Evolutionary conservation across 148 eudicot species (phyloP), one percentile per base, ranked within the genome.

Genomic region (Cornus kousa): DNA sequence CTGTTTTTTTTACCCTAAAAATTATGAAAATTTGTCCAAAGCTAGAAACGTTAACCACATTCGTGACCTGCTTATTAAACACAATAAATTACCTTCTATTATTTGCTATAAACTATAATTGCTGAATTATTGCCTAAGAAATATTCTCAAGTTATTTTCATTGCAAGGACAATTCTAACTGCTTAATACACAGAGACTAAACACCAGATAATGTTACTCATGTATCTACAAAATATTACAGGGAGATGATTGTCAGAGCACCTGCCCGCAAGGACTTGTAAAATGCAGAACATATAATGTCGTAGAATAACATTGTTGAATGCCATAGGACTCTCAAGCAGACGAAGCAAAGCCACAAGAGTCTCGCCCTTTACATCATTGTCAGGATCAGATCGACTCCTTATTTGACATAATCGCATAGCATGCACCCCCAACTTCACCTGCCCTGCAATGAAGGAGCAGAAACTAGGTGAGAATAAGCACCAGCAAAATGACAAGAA

Each of bases 181-280:
- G 66, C 20, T 17, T n/a, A 62, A 62, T 17, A 74, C 20, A 5
- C 50, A 8, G 28, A 23, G 33, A 22, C 37, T 12, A 64, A 16
- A 67, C 62, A 20, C 37, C 43, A 31, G 1, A 62, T 11, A 35
- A 67, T 46, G 32, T 67, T 7, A 74, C 57, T 68, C 48, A 10
- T 60, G 31, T 22, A 19, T 69, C 6, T 23, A 32, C 8, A 17
- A 12, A 43, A 9, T 5, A 17, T n/a, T 32, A 13, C 50, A 66
- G 59, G 35, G 6, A 43, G 62, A 46, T 37, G 67, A 76, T 46
- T 76, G 46, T 60, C 66, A 66, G 60, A 55, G 71, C 75, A 92
- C 99, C 99, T 95, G 85, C 97, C 91, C 19, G 97, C 94, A 73
- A 95, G 89, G 68, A 91, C 99, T 87, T 95, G 99, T 81, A 95